These are phyloP conservation scores for Linum usitatissimum DNA, from an alignment of 345 rosid species.

Conservation along the genomic window DNA sequence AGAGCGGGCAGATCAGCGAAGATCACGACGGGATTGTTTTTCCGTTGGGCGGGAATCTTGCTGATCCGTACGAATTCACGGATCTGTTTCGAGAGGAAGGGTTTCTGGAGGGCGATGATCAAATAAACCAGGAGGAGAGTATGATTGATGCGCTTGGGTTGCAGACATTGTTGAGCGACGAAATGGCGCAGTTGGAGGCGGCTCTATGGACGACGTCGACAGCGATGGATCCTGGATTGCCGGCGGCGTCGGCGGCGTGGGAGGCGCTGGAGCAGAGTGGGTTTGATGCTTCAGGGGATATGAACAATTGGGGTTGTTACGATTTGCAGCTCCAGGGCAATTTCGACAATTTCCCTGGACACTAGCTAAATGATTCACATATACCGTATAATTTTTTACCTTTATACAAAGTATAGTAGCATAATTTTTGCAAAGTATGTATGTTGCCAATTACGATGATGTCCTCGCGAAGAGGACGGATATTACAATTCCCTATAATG, in stretches of 20 bases:
- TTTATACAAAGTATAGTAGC: no score
- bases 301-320: not conserved
- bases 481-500: no score
- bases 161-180: conserved; percentile 26
- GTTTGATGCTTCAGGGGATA: not conserved
- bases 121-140: conserved; percentile 14
- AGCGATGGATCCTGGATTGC: conserved; percentile 10
- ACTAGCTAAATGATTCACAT: not conserved
- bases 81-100: conserved; percentile 9
- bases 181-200: conserved; percentile 27
- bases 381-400: no score
- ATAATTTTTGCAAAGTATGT: no score
- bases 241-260: conserved; percentile 14
- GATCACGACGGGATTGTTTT: conserved; percentile 8
- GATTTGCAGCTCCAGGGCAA: not conserved
- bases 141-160: conserved; percentile 20
- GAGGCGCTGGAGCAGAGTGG: conserved; percentile 23
- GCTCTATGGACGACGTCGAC: conserved; percentile 15
- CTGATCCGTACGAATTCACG: conserved; percentile 10
- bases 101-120: conserved; percentile 11
- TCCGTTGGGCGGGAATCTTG: not conserved
- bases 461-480: no score
- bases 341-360: not conserved
- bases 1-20: not conserved
- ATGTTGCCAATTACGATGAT: no score